These are phyloP conservation scores for Pestalotiopsis sp. DNA, from an alignment of 2,329 filamentous ascomycete species.

Conservation along the genomic window DNA sequence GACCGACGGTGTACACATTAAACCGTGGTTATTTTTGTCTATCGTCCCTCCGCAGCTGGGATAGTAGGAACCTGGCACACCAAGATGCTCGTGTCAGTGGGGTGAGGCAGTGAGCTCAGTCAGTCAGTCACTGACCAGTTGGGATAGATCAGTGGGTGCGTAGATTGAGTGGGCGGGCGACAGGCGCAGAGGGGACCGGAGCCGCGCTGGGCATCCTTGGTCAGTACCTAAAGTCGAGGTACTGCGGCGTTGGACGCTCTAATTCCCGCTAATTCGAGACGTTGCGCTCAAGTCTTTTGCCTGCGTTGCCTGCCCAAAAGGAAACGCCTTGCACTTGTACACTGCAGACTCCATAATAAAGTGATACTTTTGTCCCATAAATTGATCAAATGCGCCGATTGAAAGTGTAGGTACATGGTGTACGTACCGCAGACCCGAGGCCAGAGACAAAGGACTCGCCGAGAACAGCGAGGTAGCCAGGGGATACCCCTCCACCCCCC, in stretches of 20 bases:
- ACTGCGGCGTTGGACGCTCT: not conserved
- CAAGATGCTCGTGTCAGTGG: slow-evolving; percentile 3
- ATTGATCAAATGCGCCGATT: not conserved
- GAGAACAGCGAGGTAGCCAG: not conserved
- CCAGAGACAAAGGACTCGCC: not conserved
- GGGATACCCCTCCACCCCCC: not conserved
- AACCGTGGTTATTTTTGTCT: slow-evolving; percentile 2
- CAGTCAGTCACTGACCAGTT: not conserved
- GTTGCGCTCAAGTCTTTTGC: not conserved
- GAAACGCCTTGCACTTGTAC: not conserved
- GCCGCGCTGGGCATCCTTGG: not conserved
- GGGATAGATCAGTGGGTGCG: no score
- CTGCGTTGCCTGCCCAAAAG: not conserved
- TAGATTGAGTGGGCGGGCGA: not conserved
- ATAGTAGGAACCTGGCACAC: not conserved
- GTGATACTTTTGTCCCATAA: not conserved
- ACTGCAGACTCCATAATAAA: not conserved
- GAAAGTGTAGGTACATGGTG: not conserved
- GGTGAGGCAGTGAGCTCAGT: slow-evolving; percentile 5
- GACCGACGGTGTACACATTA: slow-evolving; percentile 1
- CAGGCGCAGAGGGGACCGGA: not conserved
- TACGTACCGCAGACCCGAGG: not conserved
- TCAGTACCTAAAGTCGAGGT: not conserved
- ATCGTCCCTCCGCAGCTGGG: not conserved
- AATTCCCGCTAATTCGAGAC: not conserved